Evolutionary conservation across 306 rosid genomes (phyloP).

Genomic region (Prunus dulcis): DNA sequence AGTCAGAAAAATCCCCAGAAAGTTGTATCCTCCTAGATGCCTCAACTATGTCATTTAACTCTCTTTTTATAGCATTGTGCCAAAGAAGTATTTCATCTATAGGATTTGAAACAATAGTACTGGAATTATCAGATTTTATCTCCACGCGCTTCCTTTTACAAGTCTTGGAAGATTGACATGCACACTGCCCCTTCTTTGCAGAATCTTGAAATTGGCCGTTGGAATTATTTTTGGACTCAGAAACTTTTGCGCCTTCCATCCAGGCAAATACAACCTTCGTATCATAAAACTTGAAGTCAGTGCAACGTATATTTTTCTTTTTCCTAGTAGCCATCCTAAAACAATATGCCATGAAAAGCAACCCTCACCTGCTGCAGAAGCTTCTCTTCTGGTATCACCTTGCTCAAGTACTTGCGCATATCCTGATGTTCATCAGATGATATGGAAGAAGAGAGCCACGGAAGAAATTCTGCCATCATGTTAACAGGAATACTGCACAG

Average conservation of each 20-base stretch:
- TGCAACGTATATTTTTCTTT: neutral
- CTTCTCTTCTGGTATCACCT: slow-evolving; percentile 77
- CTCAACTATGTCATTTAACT: slow-evolving; percentile 63
- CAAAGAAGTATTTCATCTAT: slow-evolving; percentile 82
- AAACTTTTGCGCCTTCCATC: slow-evolving; percentile 56
- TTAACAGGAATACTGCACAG: slow-evolving; percentile 92
- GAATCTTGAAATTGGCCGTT: slow-evolving; percentile 29
- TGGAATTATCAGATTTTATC: slow-evolving; percentile 27
- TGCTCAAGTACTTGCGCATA: slow-evolving; percentile 61
- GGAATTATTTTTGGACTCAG: slow-evolving; percentile 17
- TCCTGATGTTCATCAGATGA: slow-evolving; percentile 75
- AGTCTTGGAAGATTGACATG: slow-evolving; percentile 25
- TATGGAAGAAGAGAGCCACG: slow-evolving; percentile 80
- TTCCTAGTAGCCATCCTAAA: slow-evolving; percentile 3
- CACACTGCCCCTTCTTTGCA: slow-evolving; percentile 30
- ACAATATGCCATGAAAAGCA: neutral
- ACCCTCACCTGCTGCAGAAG: slow-evolving; percentile 81
- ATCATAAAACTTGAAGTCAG: slow-evolving; percentile 26
- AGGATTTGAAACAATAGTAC: slow-evolving; percentile 47
- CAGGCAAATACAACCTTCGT: slow-evolving; percentile 79
- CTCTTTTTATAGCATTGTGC: slow-evolving; percentile 91
- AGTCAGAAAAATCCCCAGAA: slow-evolving; percentile 70
- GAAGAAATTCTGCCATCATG: slow-evolving; percentile 82
- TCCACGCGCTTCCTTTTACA: slow-evolving; percentile 42
- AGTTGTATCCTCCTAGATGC: slow-evolving; percentile 40